These are phyloP conservation scores for Penicillium olsonii DNA, from an alignment of 2,329 filamentous ascomycete species.

Conservation along the genomic window DNA sequence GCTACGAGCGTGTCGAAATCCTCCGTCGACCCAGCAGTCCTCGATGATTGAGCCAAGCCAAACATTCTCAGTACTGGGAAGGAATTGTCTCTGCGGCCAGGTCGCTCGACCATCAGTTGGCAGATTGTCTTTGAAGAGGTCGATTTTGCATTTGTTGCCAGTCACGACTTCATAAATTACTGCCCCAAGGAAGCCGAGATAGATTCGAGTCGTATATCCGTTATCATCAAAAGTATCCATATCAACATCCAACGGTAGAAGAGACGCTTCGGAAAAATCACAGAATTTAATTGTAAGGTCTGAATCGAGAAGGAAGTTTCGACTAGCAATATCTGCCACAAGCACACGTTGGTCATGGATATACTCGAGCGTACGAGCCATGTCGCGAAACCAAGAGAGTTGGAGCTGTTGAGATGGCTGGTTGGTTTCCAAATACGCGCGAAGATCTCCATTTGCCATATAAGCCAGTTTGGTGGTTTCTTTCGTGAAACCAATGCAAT, in stretches of 20 bases:
- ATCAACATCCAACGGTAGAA: constrained; percentile 25
- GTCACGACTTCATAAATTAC: constrained; percentile 28
- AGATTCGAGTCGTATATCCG: constrained; percentile 14
- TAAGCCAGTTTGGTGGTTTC: constrained; percentile 17
- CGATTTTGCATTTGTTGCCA: constrained; percentile 23
- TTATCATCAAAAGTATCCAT: constrained; percentile 30
- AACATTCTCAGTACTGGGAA: constrained; percentile 23
- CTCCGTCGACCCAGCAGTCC: constrained; percentile 25
- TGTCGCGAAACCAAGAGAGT: constrained; percentile 23
- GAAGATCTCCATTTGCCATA: constrained; percentile 29
- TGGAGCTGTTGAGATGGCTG: constrained; percentile 9
- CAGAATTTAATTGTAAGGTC: constrained; percentile 30
- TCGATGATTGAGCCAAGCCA: constrained; percentile 31
- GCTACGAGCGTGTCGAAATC: neutral
- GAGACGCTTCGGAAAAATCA: constrained; percentile 29
- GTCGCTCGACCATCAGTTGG: constrained; percentile 9
- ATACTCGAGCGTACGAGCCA: constrained; percentile 25
- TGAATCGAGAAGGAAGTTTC: constrained; percentile 31
- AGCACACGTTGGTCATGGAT: constrained; percentile 29
- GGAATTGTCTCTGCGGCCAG: constrained; percentile 24
- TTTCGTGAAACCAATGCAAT: constrained; percentile 4
- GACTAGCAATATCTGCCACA: constrained; percentile 29
- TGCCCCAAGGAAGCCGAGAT: neutral
- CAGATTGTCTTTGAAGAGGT: constrained; percentile 24
- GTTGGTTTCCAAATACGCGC: constrained; percentile 19